phyloP scores from a whole-genome alignment of 768 basidiomycete species.

The Termitomyces sp. region DNA sequence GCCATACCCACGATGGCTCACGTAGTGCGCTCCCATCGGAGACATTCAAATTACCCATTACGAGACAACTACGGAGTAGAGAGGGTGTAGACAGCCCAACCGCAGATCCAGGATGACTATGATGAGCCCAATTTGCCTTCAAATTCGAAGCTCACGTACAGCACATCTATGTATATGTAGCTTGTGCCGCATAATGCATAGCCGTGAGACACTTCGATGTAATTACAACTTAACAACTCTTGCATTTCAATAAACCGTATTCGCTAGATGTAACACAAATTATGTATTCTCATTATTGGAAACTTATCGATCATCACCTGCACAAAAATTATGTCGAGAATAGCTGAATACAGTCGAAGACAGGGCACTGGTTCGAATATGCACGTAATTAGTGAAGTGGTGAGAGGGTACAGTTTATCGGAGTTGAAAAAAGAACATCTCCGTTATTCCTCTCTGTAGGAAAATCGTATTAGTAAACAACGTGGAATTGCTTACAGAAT shows the following conservation, averaged over 20 bases:
- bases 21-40: constrained; percentile 39
- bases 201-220: not conserved
- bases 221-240: not conserved
- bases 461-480: not conserved
- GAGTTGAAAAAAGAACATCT: not conserved
- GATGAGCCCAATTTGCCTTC: not conserved
- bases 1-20: constrained; percentile 37
- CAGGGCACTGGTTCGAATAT: not conserved
- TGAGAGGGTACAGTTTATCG: not conserved
- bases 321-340: not conserved
- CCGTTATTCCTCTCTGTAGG: constrained; percentile 4
- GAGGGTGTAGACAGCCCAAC: constrained; percentile 10
- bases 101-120: constrained; percentile 16
- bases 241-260: not conserved
- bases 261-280: not conserved
- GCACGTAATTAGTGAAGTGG: constrained; percentile 2
- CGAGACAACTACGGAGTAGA: constrained; percentile 13
- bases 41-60: constrained; percentile 17
- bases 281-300: no score
- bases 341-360: not conserved
- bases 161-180: not conserved
- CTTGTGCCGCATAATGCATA: not conserved
- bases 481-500: constrained; percentile 1
- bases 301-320: not conserved
- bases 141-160: not conserved